Base-by-base conservation (phyloP, 108 stramenopile genomes). In the Thalassiosira profunda region DNA sequence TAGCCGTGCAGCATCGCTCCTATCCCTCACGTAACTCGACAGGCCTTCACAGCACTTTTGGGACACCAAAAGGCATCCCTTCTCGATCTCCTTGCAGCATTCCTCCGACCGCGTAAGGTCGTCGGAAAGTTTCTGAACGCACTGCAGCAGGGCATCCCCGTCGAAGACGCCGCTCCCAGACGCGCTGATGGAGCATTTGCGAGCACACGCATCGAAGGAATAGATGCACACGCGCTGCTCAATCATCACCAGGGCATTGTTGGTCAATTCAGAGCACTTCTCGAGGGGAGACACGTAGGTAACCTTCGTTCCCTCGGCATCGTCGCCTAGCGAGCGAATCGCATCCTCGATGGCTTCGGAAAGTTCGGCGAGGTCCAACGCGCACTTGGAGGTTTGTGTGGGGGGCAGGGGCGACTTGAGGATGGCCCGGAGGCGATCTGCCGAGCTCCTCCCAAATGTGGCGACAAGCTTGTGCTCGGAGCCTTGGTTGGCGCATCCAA, bases 171-270 rank as follows among this genome's bases (percentile, higher is more conserved):
- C 93, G 46, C 84, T 89, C 14, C 93, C 91, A 18, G 87, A 86
- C n/a, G 93, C 93, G 29, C 86, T 62, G 29, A 73, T 84, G 14
- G 86, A 76, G 40, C 87, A 88, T 38, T 84, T 86, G 25, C 90
- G 74, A 21, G 87, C 82, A 57, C 93, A 95, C 37, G 88, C 79
- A 73, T 95, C 93, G 72, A 95, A 95, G 4, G 93, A 87, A 62
- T 89, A 92, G 24, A 95, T 95, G 64, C 93, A 95, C 25, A 89
- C 84, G 37, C 93, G 87, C 15, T 81, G 72, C 56, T 95, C 93
- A 42, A 92, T 80, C 29, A 88, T 90, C 37, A 90, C 76, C 0
- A 95, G 84, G 48, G 89, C 85, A 36, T 86, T 84, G 14, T 89
- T 88, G 23, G 87, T 84, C 18, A 89, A 38, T 2, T 78, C 61